These are phyloP conservation scores for Ustilago tritici DNA, from an alignment of 1,284 basidiomycete species.

Conservation along the genomic window DNA sequence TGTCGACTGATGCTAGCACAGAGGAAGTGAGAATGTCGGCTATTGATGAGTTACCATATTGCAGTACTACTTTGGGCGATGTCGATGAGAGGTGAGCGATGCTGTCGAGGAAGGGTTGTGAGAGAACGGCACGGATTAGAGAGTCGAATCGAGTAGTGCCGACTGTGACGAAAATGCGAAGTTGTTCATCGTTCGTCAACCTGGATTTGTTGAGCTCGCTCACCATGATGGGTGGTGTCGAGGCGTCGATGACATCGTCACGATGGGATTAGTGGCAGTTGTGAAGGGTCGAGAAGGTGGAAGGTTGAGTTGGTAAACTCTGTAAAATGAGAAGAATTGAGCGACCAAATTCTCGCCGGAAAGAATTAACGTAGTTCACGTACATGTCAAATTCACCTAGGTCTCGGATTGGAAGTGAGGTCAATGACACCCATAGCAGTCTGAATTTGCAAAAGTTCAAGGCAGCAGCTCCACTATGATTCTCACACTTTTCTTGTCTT, in stretches of 20 bases:
- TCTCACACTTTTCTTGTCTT: too few relatives aligned
- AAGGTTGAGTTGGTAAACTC: not conserved
- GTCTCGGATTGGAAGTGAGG: too few relatives aligned
- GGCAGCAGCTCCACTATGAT: too few relatives aligned
- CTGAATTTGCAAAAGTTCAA: too few relatives aligned
- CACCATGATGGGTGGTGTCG: conserved; percentile 12
- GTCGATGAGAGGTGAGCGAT: conserved; percentile 21
- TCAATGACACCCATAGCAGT: too few relatives aligned
- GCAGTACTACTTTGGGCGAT: conserved; percentile 17
- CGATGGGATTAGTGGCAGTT: not conserved
- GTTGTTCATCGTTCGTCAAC: not conserved
- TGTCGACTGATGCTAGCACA: conserved; percentile 32
- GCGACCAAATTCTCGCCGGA: not conserved
- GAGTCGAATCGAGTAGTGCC: conserved; percentile 62
- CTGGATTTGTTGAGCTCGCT: not conserved
- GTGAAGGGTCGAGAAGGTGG: not conserved
- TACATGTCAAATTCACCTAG: too few relatives aligned
- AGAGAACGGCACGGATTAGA: conserved; percentile 48
- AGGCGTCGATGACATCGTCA: not conserved
- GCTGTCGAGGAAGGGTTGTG: conserved; percentile 27
- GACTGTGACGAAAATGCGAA: conserved; percentile 58
- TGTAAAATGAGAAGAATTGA: conserved; percentile 2
- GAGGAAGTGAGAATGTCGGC: conserved; percentile 35
- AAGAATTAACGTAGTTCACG: too few relatives aligned
- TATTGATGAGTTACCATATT: conserved; percentile 51